Evolutionary conservation across 495 filamentous ascomycete genomes (phyloP), one percentile per base, ranked within the genome.

Genomic region (Aspergillus sclerotiicarbonarius): DNA sequence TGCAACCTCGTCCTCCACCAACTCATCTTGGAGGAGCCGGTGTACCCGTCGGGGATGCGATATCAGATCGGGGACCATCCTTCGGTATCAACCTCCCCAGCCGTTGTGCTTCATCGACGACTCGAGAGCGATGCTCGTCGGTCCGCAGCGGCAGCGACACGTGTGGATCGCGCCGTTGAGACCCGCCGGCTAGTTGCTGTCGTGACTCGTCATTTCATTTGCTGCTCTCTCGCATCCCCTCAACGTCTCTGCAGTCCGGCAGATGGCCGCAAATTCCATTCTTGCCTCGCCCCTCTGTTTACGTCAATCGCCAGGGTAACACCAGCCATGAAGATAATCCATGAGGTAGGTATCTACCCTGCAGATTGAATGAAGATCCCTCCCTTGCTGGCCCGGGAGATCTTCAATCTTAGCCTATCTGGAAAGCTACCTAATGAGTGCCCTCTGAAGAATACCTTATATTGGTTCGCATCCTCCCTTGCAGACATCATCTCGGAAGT

Each of bases 161-260:
- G 50, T 52, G 50, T 52, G 50, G 50, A 52, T 37, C 50, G 31
- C 12, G 50, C 33, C 33, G 50, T 19, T 37, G 6, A 52, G 16
- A 15, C 32, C 19, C 18, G 30, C 9, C 16, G 50, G 18, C 32
- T 52, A 32, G 48, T 51, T 25, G 16, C 48, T 32, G 19, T 31
- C 31, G n/a, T n/a, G 20, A 15, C 19, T 31, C 18, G 19, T 31
- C 44, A 46, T 8, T 46, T 13, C 13, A 46, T 1, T 1, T 6
- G 7, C 44, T 2, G 44, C 44, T n/a, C 44, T 19, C 25, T 45
- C 41, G 19, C 19, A 25, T 21, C 44, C 16, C 16, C 19, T 8
- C 7, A 21, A 31, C 4, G 46, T 47, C 18, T 12, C 9, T 30
- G 15, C 21, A 49, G 21, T 51, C 18, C 53, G n/a, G n/a, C n/a